Conservation (phyloP, 139 green algal genomes). For the Diplosphaera chodatii region DNA sequence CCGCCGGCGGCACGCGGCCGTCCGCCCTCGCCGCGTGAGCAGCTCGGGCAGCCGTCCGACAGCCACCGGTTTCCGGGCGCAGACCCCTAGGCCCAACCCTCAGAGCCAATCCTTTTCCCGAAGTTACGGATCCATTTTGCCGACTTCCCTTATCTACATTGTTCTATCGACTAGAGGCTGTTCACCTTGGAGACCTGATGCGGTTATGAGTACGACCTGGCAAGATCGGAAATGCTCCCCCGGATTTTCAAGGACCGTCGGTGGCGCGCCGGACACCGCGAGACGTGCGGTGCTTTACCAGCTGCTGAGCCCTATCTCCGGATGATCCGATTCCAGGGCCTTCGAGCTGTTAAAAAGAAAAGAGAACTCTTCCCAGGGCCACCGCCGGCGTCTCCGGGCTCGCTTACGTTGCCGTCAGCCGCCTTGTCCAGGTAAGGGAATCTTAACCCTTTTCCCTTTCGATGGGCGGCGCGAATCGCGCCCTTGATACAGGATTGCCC, state of each 20-base stretch:
- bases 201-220: slow-evolving; percentile 90
- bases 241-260: slow-evolving; percentile 86
- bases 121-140: slow-evolving; percentile 96
- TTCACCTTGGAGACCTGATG: slow-evolving; percentile 96
- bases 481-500: slow-evolving; percentile 82
- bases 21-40: slow-evolving; percentile 46
- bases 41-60: slow-evolving; percentile 62
- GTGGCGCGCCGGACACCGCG: slow-evolving; percentile 75
- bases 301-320: slow-evolving; percentile 80
- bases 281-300: slow-evolving; percentile 83
- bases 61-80: slow-evolving; percentile 48
- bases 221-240: slow-evolving; percentile 68
- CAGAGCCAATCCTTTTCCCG: slow-evolving; percentile 94
- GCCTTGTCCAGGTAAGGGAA: slow-evolving; percentile 86
- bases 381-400: slow-evolving; percentile 75
- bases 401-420: slow-evolving; percentile 77
- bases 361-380: slow-evolving; percentile 88
- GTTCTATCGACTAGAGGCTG: slow-evolving; percentile 93
- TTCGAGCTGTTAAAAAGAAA: slow-evolving; percentile 90
- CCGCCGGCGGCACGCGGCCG: slow-evolving; percentile 50
- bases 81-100: slow-evolving; percentile 78
- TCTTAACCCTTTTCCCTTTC: slow-evolving; percentile 92
- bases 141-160: slow-evolving; percentile 96
- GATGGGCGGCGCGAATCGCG: slow-evolving; percentile 65
- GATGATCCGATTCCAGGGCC: slow-evolving; percentile 82